Evolutionary conservation across 164 flowering plant species (phyloP).

Genomic region (Magnolia officinalis): DNA sequence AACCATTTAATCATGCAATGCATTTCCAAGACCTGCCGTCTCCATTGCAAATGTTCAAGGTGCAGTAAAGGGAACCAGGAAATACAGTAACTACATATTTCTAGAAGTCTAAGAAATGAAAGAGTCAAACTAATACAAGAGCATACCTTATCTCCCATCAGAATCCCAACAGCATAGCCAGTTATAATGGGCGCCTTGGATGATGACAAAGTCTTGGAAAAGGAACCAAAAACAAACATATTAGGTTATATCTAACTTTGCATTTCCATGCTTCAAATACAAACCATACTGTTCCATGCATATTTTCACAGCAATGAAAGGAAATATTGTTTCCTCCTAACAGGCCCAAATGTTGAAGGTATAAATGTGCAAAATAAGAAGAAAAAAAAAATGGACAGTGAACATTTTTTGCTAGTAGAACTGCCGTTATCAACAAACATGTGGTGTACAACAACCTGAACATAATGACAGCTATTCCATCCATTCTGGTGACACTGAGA

Average conservation of each 20-base stretch:
- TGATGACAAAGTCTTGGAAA: conserved; percentile 50
- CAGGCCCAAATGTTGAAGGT: no score
- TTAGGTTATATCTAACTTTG: not conserved
- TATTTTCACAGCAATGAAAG: no score
- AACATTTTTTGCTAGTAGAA: no score
- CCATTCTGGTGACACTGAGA: no score
- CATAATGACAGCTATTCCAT: no score
- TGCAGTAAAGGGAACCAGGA: not conserved
- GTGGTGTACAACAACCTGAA: no score
- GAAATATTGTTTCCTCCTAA: no score
- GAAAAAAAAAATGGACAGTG: no score
- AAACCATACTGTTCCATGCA: not conserved
- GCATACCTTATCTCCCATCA: conserved; percentile 55
- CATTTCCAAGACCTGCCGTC: not conserved
- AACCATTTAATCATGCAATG: not conserved
- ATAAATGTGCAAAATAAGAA: no score
- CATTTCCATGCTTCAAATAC: not conserved
- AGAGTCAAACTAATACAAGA: not conserved
- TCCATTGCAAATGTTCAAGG: conserved; percentile 1
- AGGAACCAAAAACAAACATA: conserved; percentile 4
- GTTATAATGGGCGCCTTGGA: conserved; percentile 35
- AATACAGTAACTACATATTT: not conserved
- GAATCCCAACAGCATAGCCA: conserved; percentile 67
- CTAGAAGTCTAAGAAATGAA: not conserved
- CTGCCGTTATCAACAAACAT: no score